A percentile compares a stretch with the other conserved stretches of the same genome.
Evolutionary conservation across 441 rosid genomes (phyloP).

Genomic region (Erodium moschatum): DNA sequence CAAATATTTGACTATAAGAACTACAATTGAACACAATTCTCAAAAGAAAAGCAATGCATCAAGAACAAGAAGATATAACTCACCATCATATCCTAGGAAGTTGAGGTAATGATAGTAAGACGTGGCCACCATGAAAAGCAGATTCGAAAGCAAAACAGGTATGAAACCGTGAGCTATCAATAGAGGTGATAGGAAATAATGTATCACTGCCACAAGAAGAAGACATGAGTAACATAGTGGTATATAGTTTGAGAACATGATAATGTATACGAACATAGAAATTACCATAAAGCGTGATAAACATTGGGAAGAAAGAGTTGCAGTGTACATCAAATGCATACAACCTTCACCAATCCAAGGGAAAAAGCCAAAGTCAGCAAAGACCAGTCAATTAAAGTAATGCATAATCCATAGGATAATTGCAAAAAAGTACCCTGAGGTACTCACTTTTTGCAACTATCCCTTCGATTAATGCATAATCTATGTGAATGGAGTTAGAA

Average conservation of each 20-base stretch:
- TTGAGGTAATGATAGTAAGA: constrained; percentile 94
- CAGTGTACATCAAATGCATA: constrained; percentile 99
- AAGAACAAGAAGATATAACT: constrained; percentile 18
- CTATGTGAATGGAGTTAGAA: neutral
- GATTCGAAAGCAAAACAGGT: constrained; percentile 67
- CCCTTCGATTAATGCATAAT: too few species aligned
- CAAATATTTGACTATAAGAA: too few species aligned
- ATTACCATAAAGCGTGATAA: constrained; percentile 83
- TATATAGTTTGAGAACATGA: constrained; percentile 6
- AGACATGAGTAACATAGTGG: constrained; percentile 13
- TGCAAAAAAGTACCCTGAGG: too few species aligned
- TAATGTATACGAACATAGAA: constrained; percentile 6
- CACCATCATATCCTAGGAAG: constrained; percentile 93
- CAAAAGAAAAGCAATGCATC: neutral
- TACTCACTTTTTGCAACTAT: too few species aligned
- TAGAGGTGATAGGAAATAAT: constrained; percentile 79
- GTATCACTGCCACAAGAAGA: constrained; percentile 55
- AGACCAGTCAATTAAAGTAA: neutral
- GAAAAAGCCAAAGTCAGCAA: constrained; percentile 13
- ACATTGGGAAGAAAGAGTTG: constrained; percentile 99
- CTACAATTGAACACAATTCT: neutral
- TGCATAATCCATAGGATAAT: too few species aligned
- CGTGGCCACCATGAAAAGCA: constrained; percentile 85
- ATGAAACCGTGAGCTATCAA: constrained; percentile 78
- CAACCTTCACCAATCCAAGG: constrained; percentile 45